Conservation (phyloP, 352 stramenopile species). For the Pythium dissotocum region DNA sequence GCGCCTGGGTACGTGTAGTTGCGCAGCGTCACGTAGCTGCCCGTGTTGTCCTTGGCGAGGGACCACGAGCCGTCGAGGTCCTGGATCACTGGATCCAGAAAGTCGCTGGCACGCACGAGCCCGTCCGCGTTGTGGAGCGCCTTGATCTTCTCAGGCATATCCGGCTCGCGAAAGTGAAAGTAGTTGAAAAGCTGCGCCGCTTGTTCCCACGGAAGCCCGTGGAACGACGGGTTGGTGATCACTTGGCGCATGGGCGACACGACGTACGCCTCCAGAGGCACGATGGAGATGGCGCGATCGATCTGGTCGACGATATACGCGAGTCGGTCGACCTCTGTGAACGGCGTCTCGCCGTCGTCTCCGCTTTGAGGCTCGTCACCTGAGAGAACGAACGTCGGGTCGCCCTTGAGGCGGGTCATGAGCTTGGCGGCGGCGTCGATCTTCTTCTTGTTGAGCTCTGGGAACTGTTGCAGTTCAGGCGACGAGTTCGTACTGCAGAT, state of each 20-base stretch:
- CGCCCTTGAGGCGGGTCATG: slow-evolving; percentile 61
- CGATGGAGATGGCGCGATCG: slow-evolving; percentile 54
- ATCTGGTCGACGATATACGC: slow-evolving; percentile 69
- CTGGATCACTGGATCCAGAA: slow-evolving; percentile 66
- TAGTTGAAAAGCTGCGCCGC: slow-evolving; percentile 68
- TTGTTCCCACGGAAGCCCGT: slow-evolving; percentile 66
- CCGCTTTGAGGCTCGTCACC: slow-evolving; percentile 40
- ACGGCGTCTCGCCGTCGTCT: slow-evolving; percentile 45
- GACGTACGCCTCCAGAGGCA: slow-evolving; percentile 66
- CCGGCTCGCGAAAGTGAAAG: slow-evolving; percentile 72
- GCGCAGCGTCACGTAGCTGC: slow-evolving; percentile 55
- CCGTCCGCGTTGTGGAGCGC: slow-evolving; percentile 55
- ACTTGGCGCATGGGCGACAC: slow-evolving; percentile 73
- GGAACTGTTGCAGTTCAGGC: slow-evolving; percentile 79
- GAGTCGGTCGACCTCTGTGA: slow-evolving; percentile 76
- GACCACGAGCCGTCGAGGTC: slow-evolving; percentile 70
- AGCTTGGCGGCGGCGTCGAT: slow-evolving; percentile 42
- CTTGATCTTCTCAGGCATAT: slow-evolving; percentile 57
- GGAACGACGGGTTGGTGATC: slow-evolving; percentile 65
- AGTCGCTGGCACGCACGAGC: slow-evolving; percentile 64
- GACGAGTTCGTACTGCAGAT: slow-evolving; percentile 65
- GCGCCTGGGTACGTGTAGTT: slow-evolving; percentile 67
- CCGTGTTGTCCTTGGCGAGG: slow-evolving; percentile 66
- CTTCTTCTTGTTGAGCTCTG: slow-evolving; percentile 64
- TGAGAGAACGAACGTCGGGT: slow-evolving; percentile 56